Conservation (phyloP, 176 grass and related monocot genomes). For the Avena insularis region DNA sequence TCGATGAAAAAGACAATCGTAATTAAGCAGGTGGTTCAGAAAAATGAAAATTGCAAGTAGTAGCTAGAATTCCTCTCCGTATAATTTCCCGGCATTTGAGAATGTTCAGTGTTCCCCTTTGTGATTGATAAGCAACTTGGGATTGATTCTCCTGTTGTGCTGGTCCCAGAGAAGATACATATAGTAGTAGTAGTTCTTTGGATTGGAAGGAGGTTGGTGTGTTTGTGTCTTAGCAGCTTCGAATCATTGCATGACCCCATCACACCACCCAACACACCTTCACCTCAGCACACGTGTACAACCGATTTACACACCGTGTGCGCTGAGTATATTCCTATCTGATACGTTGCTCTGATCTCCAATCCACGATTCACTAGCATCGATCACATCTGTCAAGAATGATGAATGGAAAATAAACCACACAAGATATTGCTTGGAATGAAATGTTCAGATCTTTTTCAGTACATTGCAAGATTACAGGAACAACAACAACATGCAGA, state of each 20-base stretch:
- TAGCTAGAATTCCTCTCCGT: neutral
- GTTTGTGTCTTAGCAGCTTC: slow-evolving; percentile 13
- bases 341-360: neutral
- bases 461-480: neutral
- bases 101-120: neutral
- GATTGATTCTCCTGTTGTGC: slow-evolving; percentile 32
- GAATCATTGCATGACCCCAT: slow-evolving; percentile 36
- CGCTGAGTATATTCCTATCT: neutral
- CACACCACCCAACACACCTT: neutral
- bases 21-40: neutral
- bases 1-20: neutral
- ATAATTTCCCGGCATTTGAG: neutral
- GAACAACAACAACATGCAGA: neutral
- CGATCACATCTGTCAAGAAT: neutral
- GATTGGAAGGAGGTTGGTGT: slow-evolving; percentile 29
- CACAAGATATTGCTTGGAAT: neutral
- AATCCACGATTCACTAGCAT: neutral
- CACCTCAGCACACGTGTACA: neutral
- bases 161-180: slow-evolving; percentile 28
- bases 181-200: neutral
- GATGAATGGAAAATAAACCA: neutral
- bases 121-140: slow-evolving; percentile 29
- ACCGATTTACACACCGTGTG: neutral
- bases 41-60: neutral
- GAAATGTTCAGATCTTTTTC: neutral